A percentile compares a stretch with the other conserved stretches of the same genome.
phyloP scores from a whole-genome alignment of 2,329 filamentous ascomycete genomes.

The Acephala macrosclerotiorum region DNA sequence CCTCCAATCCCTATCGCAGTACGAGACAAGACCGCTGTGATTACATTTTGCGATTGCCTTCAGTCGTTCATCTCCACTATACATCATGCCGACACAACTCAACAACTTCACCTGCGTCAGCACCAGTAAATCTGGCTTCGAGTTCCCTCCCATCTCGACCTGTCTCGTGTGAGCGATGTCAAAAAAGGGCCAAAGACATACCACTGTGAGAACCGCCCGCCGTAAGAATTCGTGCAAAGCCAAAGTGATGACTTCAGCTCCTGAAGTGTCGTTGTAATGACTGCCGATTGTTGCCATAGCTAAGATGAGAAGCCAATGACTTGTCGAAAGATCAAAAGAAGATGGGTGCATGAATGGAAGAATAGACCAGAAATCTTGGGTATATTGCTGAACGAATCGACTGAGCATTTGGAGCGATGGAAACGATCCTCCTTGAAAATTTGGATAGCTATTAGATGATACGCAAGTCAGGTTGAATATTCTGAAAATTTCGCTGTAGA shows the following conservation, averaged over 20 bases:
- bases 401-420: constrained; percentile 29
- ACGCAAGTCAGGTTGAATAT: constrained; percentile 33
- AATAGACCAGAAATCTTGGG: constrained; percentile 48
- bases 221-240: constrained; percentile 52
- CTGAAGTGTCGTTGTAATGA: constrained; percentile 42
- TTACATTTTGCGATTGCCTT: constrained; percentile 19
- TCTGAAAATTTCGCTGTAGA: constrained; percentile 31
- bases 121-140: constrained; percentile 21
- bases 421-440: constrained; percentile 27
- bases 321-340: constrained; percentile 46
- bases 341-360: constrained; percentile 50
- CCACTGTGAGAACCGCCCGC: constrained; percentile 47
- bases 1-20: constrained; percentile 34
- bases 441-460: constrained; percentile 25
- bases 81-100: constrained; percentile 37
- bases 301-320: constrained; percentile 50
- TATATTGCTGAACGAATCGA: constrained; percentile 46
- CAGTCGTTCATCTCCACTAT: constrained; percentile 34
- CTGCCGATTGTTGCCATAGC: constrained; percentile 51
- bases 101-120: constrained; percentile 38
- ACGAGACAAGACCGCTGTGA: constrained; percentile 33
- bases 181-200: constrained; percentile 30
- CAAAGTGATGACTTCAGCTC: constrained; percentile 41
- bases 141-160: constrained; percentile 20
- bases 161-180: constrained; percentile 9